These are phyloP conservation scores for Ramalina intermedia DNA, from an alignment of 495 filamentous ascomycete genomes.

Conservation along the genomic window DNA sequence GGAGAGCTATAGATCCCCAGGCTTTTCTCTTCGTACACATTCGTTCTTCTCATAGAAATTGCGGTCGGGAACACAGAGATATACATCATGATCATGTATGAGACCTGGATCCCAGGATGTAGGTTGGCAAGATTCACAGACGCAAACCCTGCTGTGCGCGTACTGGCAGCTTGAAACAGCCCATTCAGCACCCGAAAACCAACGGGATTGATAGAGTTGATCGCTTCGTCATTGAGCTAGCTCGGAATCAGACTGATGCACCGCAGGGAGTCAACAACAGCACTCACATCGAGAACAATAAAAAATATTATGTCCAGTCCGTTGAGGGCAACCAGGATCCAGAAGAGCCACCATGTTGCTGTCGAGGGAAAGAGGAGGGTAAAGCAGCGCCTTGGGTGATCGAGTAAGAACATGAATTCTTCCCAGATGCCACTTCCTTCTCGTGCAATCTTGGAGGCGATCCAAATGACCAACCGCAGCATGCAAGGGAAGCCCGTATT, in stretches of 20 bases:
- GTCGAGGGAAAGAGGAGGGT: conserved; percentile 78
- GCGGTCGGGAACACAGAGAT: conserved; percentile 94
- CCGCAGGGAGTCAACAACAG: background rate
- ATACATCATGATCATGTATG: conserved; percentile 98
- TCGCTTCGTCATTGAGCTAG: conserved; percentile 51
- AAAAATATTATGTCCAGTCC: conserved; percentile 75
- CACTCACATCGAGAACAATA: conserved; percentile 70
- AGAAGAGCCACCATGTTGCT: conserved; percentile 95
- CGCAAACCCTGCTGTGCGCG: conserved; percentile 76
- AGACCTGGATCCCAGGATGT: conserved; percentile 86
- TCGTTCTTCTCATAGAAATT: conserved; percentile 82
- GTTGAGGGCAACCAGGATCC: conserved; percentile 69
- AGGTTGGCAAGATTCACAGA: conserved; percentile 60
- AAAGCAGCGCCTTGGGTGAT: conserved; percentile 90
- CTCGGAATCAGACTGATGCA: conserved; percentile 1
- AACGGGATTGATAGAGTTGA: conserved; percentile 44
- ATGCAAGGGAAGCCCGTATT: conserved; percentile 93
- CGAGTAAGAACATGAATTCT: conserved; percentile 76
- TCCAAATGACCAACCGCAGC: conserved; percentile 82
- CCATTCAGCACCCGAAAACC: conserved; percentile 68
- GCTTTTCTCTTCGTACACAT: conserved; percentile 92
- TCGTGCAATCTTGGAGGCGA: conserved; percentile 42
- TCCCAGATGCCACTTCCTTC: conserved; percentile 58
- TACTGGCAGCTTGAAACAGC: conserved; percentile 75
- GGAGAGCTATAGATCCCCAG: conserved; percentile 56